These are phyloP conservation scores for Wallacemonas sp. DNA, from an alignment of 208 protist genomes.

Conservation along the genomic window DNA sequence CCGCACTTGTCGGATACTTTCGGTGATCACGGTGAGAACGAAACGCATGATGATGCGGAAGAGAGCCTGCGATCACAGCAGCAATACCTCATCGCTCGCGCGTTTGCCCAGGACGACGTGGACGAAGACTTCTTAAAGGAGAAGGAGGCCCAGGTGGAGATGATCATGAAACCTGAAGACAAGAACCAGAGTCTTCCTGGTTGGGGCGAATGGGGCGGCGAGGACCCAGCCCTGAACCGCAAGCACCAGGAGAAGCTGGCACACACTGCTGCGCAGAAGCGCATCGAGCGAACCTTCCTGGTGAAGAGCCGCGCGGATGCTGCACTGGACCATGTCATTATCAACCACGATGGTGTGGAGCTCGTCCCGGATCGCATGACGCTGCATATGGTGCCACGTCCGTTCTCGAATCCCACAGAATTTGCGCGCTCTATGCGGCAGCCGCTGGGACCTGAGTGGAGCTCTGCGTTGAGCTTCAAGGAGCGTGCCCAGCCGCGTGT, in stretches of 20 bases:
- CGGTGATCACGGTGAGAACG: slow-evolving; percentile 6
- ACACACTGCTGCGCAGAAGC: slow-evolving; percentile 47
- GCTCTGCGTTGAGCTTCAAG: slow-evolving; percentile 78
- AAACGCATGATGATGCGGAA: slow-evolving; percentile 14
- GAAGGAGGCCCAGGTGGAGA: slow-evolving; percentile 85
- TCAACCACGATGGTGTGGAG: slow-evolving; percentile 93
- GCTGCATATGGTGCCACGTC: slow-evolving; percentile 90
- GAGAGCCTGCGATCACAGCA: slow-evolving; percentile 59
- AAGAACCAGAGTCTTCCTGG: slow-evolving; percentile 85
- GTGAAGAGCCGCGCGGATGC: slow-evolving; percentile 85
- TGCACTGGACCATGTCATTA: slow-evolving; percentile 90
- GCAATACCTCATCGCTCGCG: slow-evolving; percentile 89
- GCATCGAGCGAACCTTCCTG: slow-evolving; percentile 79
- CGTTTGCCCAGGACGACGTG: slow-evolving; percentile 90
- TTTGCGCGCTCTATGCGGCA: slow-evolving; percentile 91
- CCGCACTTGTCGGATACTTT: too few species aligned
- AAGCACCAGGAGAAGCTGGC: slow-evolving; percentile 66
- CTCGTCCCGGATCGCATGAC: slow-evolving; percentile 88
- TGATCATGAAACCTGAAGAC: slow-evolving; percentile 85
- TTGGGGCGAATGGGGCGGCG: slow-evolving; percentile 93
- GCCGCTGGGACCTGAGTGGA: slow-evolving; percentile 90
- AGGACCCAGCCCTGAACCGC: slow-evolving; percentile 76
- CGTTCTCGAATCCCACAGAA: slow-evolving; percentile 89
- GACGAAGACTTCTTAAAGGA: slow-evolving; percentile 90
- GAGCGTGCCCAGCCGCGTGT: slow-evolving; percentile 81